Evolutionary conservation across 202 grass and related monocot species (phyloP).

Genomic region (Carex sylvatica): DNA sequence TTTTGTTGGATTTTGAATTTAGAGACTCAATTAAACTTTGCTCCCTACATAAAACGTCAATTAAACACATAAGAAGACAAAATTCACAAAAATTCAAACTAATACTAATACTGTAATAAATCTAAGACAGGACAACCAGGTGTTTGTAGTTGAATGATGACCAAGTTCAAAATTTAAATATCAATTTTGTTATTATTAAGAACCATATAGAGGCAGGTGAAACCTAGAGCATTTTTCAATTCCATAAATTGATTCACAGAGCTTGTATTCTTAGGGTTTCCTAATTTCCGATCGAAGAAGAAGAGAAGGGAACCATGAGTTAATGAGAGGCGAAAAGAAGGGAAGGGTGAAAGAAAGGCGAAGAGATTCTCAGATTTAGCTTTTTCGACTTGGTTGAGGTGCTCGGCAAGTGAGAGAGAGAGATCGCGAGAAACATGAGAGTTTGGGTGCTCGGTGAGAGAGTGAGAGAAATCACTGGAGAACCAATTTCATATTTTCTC

Average conservation of each 20-base stretch:
- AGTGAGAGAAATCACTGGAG: too few species aligned
- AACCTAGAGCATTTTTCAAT: constrained; percentile 82
- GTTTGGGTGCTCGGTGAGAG: too few species aligned
- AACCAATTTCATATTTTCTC: too few species aligned
- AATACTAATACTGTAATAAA: neutral
- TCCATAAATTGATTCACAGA: constrained; percentile 77
- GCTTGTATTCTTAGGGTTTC: too few species aligned
- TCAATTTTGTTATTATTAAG: neutral
- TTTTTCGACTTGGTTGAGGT: too few species aligned
- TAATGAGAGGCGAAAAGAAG: too few species aligned
- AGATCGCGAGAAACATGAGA: too few species aligned
- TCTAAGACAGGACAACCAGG: neutral
- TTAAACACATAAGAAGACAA: constrained; percentile 1
- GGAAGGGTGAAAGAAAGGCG: too few species aligned
- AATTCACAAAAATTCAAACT: neutral
- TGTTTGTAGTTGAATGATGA: neutral
- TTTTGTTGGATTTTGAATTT: neutral
- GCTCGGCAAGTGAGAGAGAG: too few species aligned
- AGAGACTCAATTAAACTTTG: neutral
- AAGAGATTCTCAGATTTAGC: too few species aligned
- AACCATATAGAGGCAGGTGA: constrained; percentile 12
- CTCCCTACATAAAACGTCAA: neutral
- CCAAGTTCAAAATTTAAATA: neutral
- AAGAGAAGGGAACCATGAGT: too few species aligned
- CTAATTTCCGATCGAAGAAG: too few species aligned